phyloP scores from a whole-genome alignment of 1,139 yeast species.

The Suhomyces bokatorum region DNA sequence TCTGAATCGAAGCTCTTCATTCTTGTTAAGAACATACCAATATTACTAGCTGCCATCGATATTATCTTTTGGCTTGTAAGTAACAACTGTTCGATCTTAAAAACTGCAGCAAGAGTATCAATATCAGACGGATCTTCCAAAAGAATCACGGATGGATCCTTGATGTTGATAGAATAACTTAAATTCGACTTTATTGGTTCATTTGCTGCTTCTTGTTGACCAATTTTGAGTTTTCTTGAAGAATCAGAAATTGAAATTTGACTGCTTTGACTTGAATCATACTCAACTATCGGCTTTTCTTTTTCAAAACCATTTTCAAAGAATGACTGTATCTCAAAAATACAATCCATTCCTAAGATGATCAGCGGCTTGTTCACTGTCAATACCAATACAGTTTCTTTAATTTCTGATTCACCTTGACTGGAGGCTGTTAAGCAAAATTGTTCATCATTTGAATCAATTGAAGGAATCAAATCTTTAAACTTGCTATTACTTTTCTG shows the following conservation, averaged over 20 bases:
- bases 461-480: conserved; percentile 76
- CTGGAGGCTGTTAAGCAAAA: conserved; percentile 58
- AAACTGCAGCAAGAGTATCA: conserved; percentile 85
- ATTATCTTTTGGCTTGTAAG: conserved; percentile 66
- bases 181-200: background rate
- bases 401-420: conserved; percentile 40
- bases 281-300: conserved; percentile 22
- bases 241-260: background rate
- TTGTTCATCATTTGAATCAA: conserved; percentile 64
- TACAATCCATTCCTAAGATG: conserved; percentile 81
- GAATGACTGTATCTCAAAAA: conserved; percentile 73
- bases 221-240: too few species aligned
- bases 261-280: conserved; percentile 10
- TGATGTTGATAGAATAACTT: conserved; percentile 65
- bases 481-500: conserved; percentile 62
- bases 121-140: conserved; percentile 74
- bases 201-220: background rate
- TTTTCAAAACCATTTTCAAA: conserved; percentile 44
- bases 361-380: conserved; percentile 80
- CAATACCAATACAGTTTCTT: conserved; percentile 52
- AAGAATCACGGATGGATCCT: conserved; percentile 76
- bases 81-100: conserved; percentile 79
- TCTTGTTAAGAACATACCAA: conserved; percentile 81
- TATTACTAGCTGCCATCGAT: conserved; percentile 70
- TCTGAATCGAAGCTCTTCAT: conserved; percentile 68